These are phyloP conservation scores for Solanum hybrid DNA, from an alignment of 305 asterid species.

Conservation along the genomic window DNA sequence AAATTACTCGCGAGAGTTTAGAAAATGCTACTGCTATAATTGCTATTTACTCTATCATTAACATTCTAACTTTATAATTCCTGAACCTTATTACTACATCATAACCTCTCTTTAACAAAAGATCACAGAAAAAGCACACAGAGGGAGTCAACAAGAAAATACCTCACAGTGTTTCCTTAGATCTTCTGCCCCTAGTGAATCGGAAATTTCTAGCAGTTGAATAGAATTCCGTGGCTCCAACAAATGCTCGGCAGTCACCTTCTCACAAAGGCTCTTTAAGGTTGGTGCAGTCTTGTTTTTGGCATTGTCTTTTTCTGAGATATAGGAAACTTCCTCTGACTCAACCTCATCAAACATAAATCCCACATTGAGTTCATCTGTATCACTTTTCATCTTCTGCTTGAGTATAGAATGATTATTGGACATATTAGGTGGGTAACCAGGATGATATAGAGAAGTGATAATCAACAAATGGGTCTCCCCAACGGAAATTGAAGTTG, in stretches of 20 bases:
- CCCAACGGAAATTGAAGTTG: constrained; percentile 87
- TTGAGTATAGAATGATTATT: constrained; percentile 21
- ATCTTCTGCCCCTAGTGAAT: constrained; percentile 73
- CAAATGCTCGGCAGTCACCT: constrained; percentile 65
- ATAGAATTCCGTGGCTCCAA: constrained; percentile 87
- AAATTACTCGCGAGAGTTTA: neutral
- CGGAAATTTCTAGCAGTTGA: constrained; percentile 85
- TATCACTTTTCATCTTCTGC: constrained; percentile 27
- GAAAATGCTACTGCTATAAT: neutral
- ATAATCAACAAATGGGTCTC: constrained; percentile 80
- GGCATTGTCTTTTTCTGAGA: constrained; percentile 27
- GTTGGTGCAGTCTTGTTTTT: constrained; percentile 40
- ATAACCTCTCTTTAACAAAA: neutral
- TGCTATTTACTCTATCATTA: neutral
- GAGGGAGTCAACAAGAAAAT: constrained; percentile 6
- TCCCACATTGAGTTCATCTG: constrained; percentile 54
- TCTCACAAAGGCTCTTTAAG: constrained; percentile 86
- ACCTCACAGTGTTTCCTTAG: constrained; percentile 81
- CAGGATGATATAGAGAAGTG: constrained; percentile 87
- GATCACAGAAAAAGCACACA: neutral
- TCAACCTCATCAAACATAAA: constrained; percentile 61
- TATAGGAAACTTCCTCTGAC: constrained; percentile 25
- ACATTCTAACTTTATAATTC: neutral
- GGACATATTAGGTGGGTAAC: constrained; percentile 27
- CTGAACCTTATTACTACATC: neutral